Evolutionary conservation across 345 rosid genomes (phyloP).

Genomic region (Moricandia moricandioides): DNA sequence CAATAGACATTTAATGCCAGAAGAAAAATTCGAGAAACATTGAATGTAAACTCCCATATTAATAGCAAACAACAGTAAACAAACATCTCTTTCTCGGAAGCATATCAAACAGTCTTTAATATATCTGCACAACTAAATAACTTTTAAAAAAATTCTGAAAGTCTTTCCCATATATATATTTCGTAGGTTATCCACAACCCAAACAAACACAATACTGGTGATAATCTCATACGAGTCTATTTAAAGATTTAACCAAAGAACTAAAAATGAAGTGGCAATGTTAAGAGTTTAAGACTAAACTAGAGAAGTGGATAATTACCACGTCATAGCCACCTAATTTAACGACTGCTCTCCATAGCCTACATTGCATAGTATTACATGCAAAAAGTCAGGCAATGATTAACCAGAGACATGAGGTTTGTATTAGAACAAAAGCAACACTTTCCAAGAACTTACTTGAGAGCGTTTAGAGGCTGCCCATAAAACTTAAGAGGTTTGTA

Average conservation of each 20-base stretch:
- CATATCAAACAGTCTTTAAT: constrained; percentile 18
- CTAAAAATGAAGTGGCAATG: constrained; percentile 12
- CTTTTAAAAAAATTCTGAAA: neutral
- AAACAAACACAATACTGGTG: neutral
- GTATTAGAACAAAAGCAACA: constrained; percentile 22
- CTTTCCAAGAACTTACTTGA: constrained; percentile 53
- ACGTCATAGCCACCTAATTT: constrained; percentile 85
- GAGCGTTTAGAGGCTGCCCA: constrained; percentile 66
- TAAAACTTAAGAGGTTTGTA: constrained; percentile 79
- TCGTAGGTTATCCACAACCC: constrained; percentile 8
- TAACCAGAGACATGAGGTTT: constrained; percentile 3
- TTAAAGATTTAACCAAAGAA: neutral
- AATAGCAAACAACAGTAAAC: constrained; percentile 1
- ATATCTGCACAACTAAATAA: neutral
- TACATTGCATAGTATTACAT: constrained; percentile 36
- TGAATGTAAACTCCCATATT: neutral
- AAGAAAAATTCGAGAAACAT: neutral
- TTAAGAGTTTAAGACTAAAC: neutral
- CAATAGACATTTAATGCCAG: constrained; percentile 2
- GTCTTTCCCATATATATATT: neutral
- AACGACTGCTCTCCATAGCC: constrained; percentile 81
- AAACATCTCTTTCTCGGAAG: neutral
- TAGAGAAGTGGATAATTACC: constrained; percentile 45
- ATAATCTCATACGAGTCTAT: neutral
- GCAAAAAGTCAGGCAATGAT: constrained; percentile 15